Conservation (phyloP, 352 stramenopile species). For the Phytophthora pistaciae region DNA sequence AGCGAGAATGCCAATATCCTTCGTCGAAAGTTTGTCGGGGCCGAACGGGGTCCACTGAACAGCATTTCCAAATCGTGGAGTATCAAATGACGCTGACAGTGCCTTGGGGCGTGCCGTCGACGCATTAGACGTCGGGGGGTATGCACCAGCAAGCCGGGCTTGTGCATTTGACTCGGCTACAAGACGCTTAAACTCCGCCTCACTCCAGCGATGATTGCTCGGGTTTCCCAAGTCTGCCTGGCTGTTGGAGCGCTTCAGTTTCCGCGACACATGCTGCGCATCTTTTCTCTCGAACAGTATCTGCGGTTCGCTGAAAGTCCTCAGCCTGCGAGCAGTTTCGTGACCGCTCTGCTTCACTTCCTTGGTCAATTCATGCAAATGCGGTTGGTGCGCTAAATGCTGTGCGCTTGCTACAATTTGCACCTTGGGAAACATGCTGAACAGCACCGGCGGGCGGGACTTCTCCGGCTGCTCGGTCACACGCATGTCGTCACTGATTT, state of each 20-base stretch:
- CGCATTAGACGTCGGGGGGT: slow-evolving; percentile 36
- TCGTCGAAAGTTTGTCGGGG: slow-evolving; percentile 40
- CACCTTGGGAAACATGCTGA: slow-evolving; percentile 89
- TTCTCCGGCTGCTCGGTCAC: slow-evolving; percentile 69
- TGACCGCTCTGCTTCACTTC: slow-evolving; percentile 48
- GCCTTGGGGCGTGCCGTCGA: slow-evolving; percentile 58
- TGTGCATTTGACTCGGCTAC: slow-evolving; percentile 72
- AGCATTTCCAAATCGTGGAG: slow-evolving; percentile 58
- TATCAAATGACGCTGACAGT: slow-evolving; percentile 71
- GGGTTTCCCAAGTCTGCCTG: slow-evolving; percentile 70
- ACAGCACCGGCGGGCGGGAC: slow-evolving; percentile 58
- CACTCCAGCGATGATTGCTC: slow-evolving; percentile 78
- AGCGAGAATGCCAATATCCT: slow-evolving; percentile 64
- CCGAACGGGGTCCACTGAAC: slow-evolving; percentile 61
- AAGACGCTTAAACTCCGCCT: slow-evolving; percentile 77
- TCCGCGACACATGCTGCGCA: slow-evolving; percentile 43
- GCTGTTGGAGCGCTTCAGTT: slow-evolving; percentile 80
- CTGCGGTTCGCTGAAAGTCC: slow-evolving; percentile 71
- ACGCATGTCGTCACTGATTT: slow-evolving; percentile 76
- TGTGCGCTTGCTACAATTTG: slow-evolving; percentile 86
- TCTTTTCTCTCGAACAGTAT: slow-evolving; percentile 48
- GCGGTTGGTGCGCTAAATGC: slow-evolving; percentile 76
- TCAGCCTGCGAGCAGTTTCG: slow-evolving; percentile 39
- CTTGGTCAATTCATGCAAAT: slow-evolving; percentile 59
- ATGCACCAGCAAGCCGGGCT: slow-evolving; percentile 52